Base-by-base conservation (phyloP, 23 red algal species). In the Chondrus crispus region DNA sequence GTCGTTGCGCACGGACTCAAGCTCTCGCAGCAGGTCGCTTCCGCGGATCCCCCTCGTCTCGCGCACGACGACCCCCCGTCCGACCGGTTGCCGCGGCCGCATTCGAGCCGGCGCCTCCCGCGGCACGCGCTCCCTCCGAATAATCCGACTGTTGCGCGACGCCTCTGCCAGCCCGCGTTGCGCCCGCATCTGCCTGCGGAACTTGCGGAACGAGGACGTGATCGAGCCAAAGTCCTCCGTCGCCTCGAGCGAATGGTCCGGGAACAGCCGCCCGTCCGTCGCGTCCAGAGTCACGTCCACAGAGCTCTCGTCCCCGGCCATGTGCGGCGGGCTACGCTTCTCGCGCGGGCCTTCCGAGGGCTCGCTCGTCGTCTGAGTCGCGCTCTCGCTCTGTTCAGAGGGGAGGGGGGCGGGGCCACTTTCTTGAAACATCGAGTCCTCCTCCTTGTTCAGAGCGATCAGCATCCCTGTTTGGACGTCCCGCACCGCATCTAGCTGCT, bases 381-480 rank as follows among this genome's bases (percentile, higher is more conserved):
- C 60, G 8, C 26, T n/a, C 60, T 12, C 60, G 60, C 26, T 66
- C 35, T 32, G 26, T 9, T 19, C 60, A n/a, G n/a, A n/a, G n/a
- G n/a, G n/a, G n/a, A n/a, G n/a, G n/a, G n/a, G n/a, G n/a, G n/a
- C n/a, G n/a, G n/a, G 60, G 26, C 60, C 60, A 66, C 18, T 22
- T 66, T 32, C 18, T 8, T 32, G 60, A 66, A 32, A 9, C 8
- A 66, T 22, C 60, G 60, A 22, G 60, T 66, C 60, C 35, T 66
- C 60, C 18, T 66, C 60, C 60, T 32, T 22, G 60, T 66, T 66
- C 60, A 66, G 60, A n/a, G 71, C 87, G 30, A 90, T 90, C 72
- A 90, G 60, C 87, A 90, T 90, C 32, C 87, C 87, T 53, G 87
- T 78, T 63, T 90, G 87, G 14, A 90, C 87, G 43, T 90, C 87